Conservation (phyloP, 2,329 filamentous ascomycete genomes). For the Blastomyces emzantsi region DNA sequence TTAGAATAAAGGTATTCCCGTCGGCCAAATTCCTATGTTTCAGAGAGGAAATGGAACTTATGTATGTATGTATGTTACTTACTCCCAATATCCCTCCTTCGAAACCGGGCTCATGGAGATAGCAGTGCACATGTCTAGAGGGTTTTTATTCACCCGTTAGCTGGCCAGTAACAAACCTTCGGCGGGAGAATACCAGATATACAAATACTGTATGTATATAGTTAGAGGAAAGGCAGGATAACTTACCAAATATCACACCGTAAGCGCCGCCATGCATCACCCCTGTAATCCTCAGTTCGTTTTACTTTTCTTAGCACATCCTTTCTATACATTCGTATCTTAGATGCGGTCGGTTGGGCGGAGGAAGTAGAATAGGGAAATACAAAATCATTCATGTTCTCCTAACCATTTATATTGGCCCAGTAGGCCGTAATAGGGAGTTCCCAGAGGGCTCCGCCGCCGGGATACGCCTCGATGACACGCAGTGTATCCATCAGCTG, state of each 20-base stretch:
- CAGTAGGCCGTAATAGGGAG: constrained; percentile 19
- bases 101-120: constrained; percentile 42
- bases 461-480: constrained; percentile 20
- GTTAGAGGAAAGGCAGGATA: neutral
- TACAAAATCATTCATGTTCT: neutral
- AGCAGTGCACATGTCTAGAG: constrained; percentile 44
- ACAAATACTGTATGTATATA: neutral
- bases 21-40: neutral
- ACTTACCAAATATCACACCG: constrained; percentile 61
- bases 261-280: constrained; percentile 47
- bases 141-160: neutral
- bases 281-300: constrained; percentile 9
- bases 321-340: neutral
- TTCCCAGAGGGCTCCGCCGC: constrained; percentile 20
- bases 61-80: constrained; percentile 13
- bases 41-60: neutral
- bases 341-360: too few species aligned
- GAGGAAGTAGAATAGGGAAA: neutral
- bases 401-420: constrained; percentile 21
- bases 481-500: constrained; percentile 20
- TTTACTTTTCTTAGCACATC: neutral
- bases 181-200: neutral
- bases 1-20: neutral
- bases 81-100: constrained; percentile 44
- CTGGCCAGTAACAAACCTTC: neutral